These are phyloP conservation scores for Pleoardoris graminearum DNA, from an alignment of 2,329 filamentous ascomycete genomes.

Conservation along the genomic window DNA sequence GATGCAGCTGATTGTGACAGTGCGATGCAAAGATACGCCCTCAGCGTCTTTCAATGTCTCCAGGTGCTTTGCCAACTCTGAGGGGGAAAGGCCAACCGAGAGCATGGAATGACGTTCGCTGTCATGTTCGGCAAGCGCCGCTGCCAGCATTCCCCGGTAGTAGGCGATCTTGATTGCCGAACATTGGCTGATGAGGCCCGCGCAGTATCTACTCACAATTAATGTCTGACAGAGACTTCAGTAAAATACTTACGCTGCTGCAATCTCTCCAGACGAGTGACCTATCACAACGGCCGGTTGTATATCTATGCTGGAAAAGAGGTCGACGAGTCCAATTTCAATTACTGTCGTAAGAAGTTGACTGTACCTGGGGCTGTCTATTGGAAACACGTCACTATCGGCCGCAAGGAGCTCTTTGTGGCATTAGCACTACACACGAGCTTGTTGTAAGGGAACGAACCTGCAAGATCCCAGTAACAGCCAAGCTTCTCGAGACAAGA, in stretches of 20 bases:
- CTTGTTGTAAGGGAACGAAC: not conserved
- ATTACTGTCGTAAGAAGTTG: constrained; percentile 21
- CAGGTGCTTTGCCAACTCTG: too few species aligned
- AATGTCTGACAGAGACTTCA: too few species aligned
- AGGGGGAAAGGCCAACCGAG: not conserved
- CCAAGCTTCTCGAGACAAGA: constrained; percentile 3
- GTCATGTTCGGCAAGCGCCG: not conserved
- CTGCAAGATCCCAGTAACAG: not conserved
- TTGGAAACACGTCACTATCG: too few species aligned
- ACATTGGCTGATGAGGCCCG: not conserved
- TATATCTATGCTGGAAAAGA: constrained; percentile 14
- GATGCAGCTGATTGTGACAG: constrained; percentile 17
- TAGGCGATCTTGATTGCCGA: constrained; percentile 7
- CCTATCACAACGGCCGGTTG: constrained; percentile 16
- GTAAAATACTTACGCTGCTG: constrained; percentile 16
- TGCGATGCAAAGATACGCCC: not conserved
- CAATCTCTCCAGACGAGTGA: constrained; percentile 29
- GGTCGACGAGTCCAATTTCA: constrained; percentile 23
- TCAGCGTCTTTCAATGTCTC: too few species aligned
- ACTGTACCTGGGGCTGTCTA: too few species aligned
- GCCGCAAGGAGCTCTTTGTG: too few species aligned
- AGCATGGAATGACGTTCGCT: constrained; percentile 5
- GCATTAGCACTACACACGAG: too few species aligned
- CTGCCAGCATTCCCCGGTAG: constrained; percentile 2
- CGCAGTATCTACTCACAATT: not conserved